Conservation (phyloP, 2,329 filamentous ascomycete species). For the Ophiocordyceps camponoti-leonardi region DNA sequence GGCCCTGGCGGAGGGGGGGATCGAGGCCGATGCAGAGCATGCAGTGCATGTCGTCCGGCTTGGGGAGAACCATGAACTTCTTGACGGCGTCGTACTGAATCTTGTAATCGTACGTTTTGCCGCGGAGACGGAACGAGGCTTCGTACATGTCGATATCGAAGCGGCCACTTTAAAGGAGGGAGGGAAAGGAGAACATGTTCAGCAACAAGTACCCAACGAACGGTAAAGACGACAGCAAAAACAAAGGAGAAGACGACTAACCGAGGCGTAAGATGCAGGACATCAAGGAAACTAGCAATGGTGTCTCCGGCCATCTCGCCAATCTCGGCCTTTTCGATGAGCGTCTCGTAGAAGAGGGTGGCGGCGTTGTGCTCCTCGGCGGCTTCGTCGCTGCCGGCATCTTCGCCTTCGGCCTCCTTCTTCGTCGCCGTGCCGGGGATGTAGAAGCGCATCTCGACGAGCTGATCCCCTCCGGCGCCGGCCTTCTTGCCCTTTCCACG, state of each 20-base stretch:
- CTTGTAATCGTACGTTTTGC: constrained; percentile 99
- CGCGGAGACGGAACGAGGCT: constrained; percentile 85
- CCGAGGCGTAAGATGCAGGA: constrained; percentile 91
- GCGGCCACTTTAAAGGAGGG: constrained; percentile 52
- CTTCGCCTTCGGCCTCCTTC: constrained; percentile 50
- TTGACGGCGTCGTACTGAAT: constrained; percentile 97
- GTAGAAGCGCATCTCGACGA: constrained; percentile 98
- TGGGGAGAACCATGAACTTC: constrained; percentile 96
- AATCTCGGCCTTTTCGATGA: constrained; percentile 98
- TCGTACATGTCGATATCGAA: constrained; percentile 99
- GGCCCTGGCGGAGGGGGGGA: constrained; percentile 86
- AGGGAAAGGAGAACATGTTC: not conserved
- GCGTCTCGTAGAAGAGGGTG: constrained; percentile 91
- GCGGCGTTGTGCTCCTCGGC: constrained; percentile 80
- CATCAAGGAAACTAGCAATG: constrained; percentile 91
- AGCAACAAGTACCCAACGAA: no score
- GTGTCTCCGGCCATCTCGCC: constrained; percentile 98
- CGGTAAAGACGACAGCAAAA: no score
- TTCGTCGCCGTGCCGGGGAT: constrained; percentile 81
- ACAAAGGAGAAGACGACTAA: constrained; percentile 17
- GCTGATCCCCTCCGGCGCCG: constrained; percentile 73
- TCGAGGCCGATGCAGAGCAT: constrained; percentile 91
- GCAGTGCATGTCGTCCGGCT: constrained; percentile 94
- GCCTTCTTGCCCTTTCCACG: constrained; percentile 72
- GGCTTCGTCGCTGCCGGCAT: constrained; percentile 42